These are phyloP conservation scores for Pythium grandisporangium DNA, from an alignment of 352 stramenopile genomes.

Conservation along the genomic window DNA sequence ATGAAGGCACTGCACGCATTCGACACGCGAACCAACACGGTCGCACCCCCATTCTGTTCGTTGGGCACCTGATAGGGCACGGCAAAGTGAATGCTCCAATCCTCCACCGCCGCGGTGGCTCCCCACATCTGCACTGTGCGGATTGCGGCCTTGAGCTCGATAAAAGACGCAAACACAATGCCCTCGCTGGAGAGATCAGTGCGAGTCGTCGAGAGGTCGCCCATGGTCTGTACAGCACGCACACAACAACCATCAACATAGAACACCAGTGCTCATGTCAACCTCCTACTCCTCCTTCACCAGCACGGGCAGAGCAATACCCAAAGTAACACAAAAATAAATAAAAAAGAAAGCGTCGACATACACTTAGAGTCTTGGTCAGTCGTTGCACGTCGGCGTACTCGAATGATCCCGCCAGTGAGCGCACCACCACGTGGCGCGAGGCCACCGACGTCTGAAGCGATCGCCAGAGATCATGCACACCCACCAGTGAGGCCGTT, in stretches of 20 bases:
- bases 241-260: not conserved
- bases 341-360: no score
- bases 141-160: slow-evolving; percentile 59
- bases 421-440: slow-evolving; percentile 59
- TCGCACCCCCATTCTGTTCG: slow-evolving; percentile 56
- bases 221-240: slow-evolving; percentile 35
- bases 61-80: slow-evolving; percentile 59
- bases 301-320: no score
- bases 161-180: slow-evolving; percentile 70
- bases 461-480: slow-evolving; percentile 33
- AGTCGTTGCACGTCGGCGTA: no score
- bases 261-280: no score
- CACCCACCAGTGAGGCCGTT: not conserved
- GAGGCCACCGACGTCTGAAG: slow-evolving; percentile 53
- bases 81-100: slow-evolving; percentile 42
- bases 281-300: no score
- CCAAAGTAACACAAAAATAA: slow-evolving; percentile 22
- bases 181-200: slow-evolving; percentile 38
- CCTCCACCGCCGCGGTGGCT: slow-evolving; percentile 7
- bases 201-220: slow-evolving; percentile 34
- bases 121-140: slow-evolving; percentile 42
- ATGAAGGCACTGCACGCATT: slow-evolving; percentile 13
- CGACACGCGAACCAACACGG: slow-evolving; percentile 35
- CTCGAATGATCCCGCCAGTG: no score
- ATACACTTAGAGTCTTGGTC: slow-evolving; percentile 28